Conservation (phyloP, 371 early-diverging fungal genomes). For the Basidiobolus meristosporus region DNA sequence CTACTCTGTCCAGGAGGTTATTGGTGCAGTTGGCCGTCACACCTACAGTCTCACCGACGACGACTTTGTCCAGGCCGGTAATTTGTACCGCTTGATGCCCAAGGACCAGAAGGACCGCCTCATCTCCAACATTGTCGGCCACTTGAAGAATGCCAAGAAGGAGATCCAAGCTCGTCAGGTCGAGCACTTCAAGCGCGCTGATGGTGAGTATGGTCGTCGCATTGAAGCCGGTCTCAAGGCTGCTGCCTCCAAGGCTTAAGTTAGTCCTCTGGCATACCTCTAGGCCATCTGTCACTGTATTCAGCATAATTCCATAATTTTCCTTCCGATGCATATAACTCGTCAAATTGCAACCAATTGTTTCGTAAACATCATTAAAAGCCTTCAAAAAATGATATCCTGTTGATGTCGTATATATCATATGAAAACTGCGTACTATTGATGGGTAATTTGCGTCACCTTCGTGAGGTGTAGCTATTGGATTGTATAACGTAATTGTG, state of each 20-base stretch:
- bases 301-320: too few relatives aligned
- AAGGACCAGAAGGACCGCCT: constrained; percentile 20
- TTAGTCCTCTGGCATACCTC: too few relatives aligned
- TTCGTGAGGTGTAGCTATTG: too few relatives aligned
- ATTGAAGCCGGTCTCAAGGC: constrained; percentile 22
- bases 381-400: too few relatives aligned
- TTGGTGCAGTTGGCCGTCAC: constrained; percentile 33
- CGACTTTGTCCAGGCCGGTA: constrained; percentile 29
- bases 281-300: too few relatives aligned
- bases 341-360: too few relatives aligned
- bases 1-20: constrained; percentile 3
- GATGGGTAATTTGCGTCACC: too few relatives aligned
- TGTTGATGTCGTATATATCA: too few relatives aligned
- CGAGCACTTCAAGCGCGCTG: constrained; percentile 26
- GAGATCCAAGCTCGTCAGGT: constrained; percentile 35
- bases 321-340: too few relatives aligned
- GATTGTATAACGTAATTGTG: too few relatives aligned
- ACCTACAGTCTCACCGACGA: constrained; percentile 23
- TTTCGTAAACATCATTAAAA: too few relatives aligned
- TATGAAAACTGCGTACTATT: too few relatives aligned
- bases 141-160: constrained; percentile 20
- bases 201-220: constrained; percentile 29
- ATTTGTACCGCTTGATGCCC: constrained; percentile 21
- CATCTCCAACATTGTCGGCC: constrained; percentile 19
- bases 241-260: neutral